Base-by-base conservation (phyloP, 345 rosid genomes). In the Nasturtium officinale region DNA sequence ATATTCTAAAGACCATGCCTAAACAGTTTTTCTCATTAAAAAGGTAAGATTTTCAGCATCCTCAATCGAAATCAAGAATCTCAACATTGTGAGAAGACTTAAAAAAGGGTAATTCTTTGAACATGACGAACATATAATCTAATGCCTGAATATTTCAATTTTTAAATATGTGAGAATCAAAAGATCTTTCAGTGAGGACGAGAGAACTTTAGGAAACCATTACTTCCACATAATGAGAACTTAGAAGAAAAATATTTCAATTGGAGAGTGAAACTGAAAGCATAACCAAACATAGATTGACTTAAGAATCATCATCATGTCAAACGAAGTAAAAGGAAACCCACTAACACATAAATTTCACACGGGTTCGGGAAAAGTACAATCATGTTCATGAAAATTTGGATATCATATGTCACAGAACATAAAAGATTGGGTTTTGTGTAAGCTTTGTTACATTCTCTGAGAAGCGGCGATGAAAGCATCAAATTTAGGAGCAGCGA, bases 401-500 rank as follows among this genome's bases (percentile, higher is more conserved):
- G 9, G 75, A 45, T 26, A 55, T 21, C 1, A 13, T n/a, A 37
- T 8, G 65, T 54, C 40, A 46, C 40, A 30, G 65, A 26, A 48
- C 40, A 70, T 26, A 15, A 23, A 5, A 51, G 15, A 7, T 33
- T 7, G 9, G 37, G 0, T 7, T 33, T 33, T 8, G 37, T 8
- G 37, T 33, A 9, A 33, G 37, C 3, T 29, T 35, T 38, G 3
- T 8, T 54, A 90, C 91, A 90, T 90, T 76, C 91, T 83, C 35
- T 88, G 96, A 43, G 93, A 83, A 82, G 87, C 67, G 63, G 96
- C 87, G 9, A 90, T 85, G 71, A 88, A 83, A 72, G 91, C 77
- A 38, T 90, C 96, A 43, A 88, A 74, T 55, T 85, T 88, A 1
- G 93, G 89, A 38, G 93, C 93, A 75, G 85, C 87, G 54, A 86